These are phyloP conservation scores for Metschnikowia gelsemii DNA, from an alignment of 805 yeast genomes.

Conservation along the genomic window DNA sequence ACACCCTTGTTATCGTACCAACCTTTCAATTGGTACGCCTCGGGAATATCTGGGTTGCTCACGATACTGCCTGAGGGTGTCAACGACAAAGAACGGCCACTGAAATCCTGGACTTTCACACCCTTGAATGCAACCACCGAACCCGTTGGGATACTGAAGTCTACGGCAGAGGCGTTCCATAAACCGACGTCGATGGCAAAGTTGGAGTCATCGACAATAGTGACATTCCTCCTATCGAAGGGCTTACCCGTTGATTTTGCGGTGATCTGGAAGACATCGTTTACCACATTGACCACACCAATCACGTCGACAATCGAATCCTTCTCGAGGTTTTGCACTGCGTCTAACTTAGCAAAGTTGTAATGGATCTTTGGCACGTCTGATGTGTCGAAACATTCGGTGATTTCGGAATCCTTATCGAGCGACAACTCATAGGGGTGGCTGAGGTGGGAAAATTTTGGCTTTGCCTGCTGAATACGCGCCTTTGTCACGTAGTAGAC, in stretches of 20 bases:
- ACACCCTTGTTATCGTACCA: slow-evolving; percentile 90
- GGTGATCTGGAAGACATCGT: slow-evolving; percentile 72
- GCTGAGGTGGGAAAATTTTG: slow-evolving; percentile 76
- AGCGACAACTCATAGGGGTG: slow-evolving; percentile 87
- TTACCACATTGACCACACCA: slow-evolving; percentile 79
- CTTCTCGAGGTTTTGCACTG: slow-evolving; percentile 64
- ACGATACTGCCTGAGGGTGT: slow-evolving; percentile 74
- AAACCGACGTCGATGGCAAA: slow-evolving; percentile 75
- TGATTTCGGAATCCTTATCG: slow-evolving; percentile 75
- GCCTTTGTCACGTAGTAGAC: slow-evolving; percentile 84
- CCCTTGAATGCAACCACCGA: slow-evolving; percentile 92
- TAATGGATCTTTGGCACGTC: slow-evolving; percentile 79
- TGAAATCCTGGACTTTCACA: slow-evolving; percentile 82
- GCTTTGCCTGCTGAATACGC: slow-evolving; percentile 77
- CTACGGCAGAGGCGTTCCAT: slow-evolving; percentile 87
- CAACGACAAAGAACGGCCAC: slow-evolving; percentile 80
- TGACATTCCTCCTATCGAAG: slow-evolving; percentile 86
- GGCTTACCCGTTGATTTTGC: slow-evolving; percentile 88
- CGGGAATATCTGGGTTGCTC: slow-evolving; percentile 84
- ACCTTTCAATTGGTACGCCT: slow-evolving; percentile 84
- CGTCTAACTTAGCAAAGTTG: slow-evolving; percentile 68
- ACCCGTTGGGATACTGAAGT: slow-evolving; percentile 70
- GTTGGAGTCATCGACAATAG: slow-evolving; percentile 81
- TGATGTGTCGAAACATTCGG: slow-evolving; percentile 57
- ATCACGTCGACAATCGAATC: slow-evolving; percentile 80